Evolutionary conservation across 1,139 yeast species (phyloP), one percentile per base, ranked within the genome.

Genomic region (Geotrichum phurueaensis): DNA sequence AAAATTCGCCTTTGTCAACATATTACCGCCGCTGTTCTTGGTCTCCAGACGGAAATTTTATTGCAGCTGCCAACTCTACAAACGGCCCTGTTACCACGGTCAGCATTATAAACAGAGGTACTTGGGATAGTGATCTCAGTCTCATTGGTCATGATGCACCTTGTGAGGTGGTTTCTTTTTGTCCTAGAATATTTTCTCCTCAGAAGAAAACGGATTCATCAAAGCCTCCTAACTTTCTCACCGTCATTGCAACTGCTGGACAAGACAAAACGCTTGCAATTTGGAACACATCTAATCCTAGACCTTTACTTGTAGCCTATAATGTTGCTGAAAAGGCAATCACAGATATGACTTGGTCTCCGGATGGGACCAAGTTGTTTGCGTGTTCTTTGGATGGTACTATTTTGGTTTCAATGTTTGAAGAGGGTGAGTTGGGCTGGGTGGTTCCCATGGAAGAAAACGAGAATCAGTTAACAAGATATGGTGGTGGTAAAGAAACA

Each of bases 21-120:
- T 94, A 94, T 73, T 94, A 91, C 72, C 79, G 99, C 66, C 78
- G 99, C 66, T 83, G 91, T 75, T 88, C 96, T 31, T 94, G 99
- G 99, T 89, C 97, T 0, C 99, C 99, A 0, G 98, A 94, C 74
- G 99, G 99, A 1, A 95, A 89, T 71, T 94, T 88, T 69, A 88
- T 95, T 57, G 98, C 97, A 0, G 96, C 89, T 0, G 96, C 99
- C 0, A 95, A 95, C 73, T 97, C 99, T 1, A 90, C 96, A 10
- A 95, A 95, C 73, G 98, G 98, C 0, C 97, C 97, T 0, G 95
- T 94, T 0, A 84, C 96, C 0, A 86, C 97, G 0, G 94, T 91
- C 6, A 94, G 91, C 0, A 83, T 95, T 39, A 85, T 94, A 31
- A 87, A 88, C 66, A 81, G 99, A 75, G 99, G 98, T 27, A 86